A percentile compares a stretch with the other conserved stretches of the same genome.
Evolutionary conservation across 2,329 filamentous ascomycete species (phyloP).

Genomic region (Sordariomycetes sp.): DNA sequence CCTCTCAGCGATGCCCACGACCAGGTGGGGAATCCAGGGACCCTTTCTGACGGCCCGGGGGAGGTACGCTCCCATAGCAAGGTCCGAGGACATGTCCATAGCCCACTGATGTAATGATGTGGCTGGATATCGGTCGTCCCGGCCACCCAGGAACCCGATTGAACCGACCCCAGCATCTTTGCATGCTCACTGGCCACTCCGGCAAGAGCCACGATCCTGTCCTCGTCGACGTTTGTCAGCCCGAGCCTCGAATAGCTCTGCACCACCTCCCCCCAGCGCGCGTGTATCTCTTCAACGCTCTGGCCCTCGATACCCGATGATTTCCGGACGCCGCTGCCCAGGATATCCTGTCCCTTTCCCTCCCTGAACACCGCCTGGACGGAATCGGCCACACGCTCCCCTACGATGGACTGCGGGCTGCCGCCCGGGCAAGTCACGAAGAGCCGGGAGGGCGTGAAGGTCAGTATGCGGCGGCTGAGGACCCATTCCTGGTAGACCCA

Average conservation of each 20-base stretch:
- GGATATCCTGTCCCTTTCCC: neutral
- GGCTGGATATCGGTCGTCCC: neutral
- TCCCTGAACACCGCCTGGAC: neutral
- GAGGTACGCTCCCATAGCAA: neutral
- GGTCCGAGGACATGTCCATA: neutral
- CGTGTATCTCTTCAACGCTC: neutral
- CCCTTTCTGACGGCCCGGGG: neutral
- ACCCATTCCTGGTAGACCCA: slow-evolving; percentile 10
- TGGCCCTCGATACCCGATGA: neutral
- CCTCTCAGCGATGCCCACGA: neutral
- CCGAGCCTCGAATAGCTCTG: neutral
- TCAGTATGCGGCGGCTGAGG: slow-evolving; percentile 5
- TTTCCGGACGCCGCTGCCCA: neutral
- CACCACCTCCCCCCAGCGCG: neutral
- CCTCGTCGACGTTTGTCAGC: neutral
- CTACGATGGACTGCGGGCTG: neutral
- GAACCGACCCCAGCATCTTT: neutral
- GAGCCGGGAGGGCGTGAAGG: slow-evolving; percentile 1
- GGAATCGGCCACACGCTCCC: neutral
- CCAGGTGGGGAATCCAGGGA: neutral
- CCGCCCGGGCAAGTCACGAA: slow-evolving; percentile 7
- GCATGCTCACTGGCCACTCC: neutral
- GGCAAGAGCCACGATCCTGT: neutral
- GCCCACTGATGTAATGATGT: neutral
- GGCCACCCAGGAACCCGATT: too few relatives aligned